Percentiles rank a stretch among this genome's conserved stretches.
These are phyloP conservation scores for Beauveria bassiana DNA, from an alignment of 2,329 filamentous ascomycete species.

Conservation along the genomic window DNA sequence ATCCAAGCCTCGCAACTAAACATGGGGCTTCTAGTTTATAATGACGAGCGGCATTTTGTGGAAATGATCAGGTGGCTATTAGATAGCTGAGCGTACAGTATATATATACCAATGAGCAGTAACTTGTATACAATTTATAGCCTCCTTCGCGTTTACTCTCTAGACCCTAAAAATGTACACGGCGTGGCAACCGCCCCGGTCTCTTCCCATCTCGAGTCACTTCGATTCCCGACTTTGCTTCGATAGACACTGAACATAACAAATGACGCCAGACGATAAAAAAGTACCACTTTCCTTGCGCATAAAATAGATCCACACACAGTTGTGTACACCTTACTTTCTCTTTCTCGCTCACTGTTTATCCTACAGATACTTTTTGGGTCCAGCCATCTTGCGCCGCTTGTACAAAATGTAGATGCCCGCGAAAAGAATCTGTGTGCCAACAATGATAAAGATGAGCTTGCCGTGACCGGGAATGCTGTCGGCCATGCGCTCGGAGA, in stretches of 20 bases:
- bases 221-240: neutral
- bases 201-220: neutral
- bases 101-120: neutral
- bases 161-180: neutral
- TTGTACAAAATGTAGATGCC: slow-evolving; percentile 72
- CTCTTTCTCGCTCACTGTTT: neutral
- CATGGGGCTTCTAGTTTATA: neutral
- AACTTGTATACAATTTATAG: neutral
- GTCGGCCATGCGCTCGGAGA: slow-evolving; percentile 41
- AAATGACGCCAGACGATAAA: neutral
- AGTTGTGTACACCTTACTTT: neutral
- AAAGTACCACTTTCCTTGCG: neutral
- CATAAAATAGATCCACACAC: neutral
- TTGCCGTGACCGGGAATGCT: slow-evolving; percentile 41
- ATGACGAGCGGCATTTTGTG: neutral
- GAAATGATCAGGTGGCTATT: neutral
- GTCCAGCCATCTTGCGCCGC: slow-evolving; percentile 62
- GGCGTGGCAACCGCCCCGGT: neutral
- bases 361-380: slow-evolving; percentile 82
- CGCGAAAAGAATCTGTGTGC: slow-evolving; percentile 64
- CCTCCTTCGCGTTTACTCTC: neutral
- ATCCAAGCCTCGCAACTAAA: neutral
- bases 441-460: slow-evolving; percentile 63
- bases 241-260: neutral
- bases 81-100: neutral